Evolutionary conservation across 345 rosid species (phyloP).

Genomic region (Gossypium sturtianum): DNA sequence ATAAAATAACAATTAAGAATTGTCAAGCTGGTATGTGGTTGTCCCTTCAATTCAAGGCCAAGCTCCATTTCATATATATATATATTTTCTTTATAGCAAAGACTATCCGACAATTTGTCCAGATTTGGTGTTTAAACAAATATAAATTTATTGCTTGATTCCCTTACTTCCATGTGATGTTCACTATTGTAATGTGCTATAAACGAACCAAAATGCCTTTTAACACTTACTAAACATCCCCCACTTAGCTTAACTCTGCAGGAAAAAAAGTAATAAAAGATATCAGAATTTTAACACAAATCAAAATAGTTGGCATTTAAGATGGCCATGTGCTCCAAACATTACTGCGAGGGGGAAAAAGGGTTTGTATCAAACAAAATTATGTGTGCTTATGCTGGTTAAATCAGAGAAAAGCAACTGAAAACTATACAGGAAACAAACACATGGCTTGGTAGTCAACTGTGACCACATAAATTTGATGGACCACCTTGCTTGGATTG

Average conservation of each 20-base stretch:
- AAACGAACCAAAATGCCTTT: slow-evolving; percentile 10
- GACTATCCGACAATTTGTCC: slow-evolving; percentile 25
- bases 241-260: slow-evolving; percentile 4
- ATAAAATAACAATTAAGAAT: not conserved
- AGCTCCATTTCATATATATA: slow-evolving; percentile 15
- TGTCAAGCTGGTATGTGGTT: slow-evolving; percentile 13
- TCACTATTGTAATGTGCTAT: slow-evolving; percentile 11
- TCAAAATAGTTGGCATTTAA: not conserved
- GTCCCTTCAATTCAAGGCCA: slow-evolving; percentile 15
- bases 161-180: slow-evolving; percentile 35
- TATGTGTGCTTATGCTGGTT: slow-evolving; percentile 3
- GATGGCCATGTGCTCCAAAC: not conserved
- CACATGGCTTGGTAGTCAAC: slow-evolving; percentile 27
- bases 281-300: slow-evolving; percentile 16
- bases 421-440: slow-evolving; percentile 9
- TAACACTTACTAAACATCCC: not conserved
- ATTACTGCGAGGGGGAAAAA: not conserved
- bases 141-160: slow-evolving; percentile 13
- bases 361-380: not conserved
- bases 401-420: slow-evolving; percentile 13
- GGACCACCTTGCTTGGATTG: slow-evolving; percentile 37
- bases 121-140: slow-evolving; percentile 27
- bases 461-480: slow-evolving; percentile 32
- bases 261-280: slow-evolving; percentile 9
- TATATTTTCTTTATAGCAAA: slow-evolving; percentile 21